Evolutionary conservation across 176 grass and related monocot genomes (phyloP), one percentile per base, ranked within the genome.

Genomic region (Oryza rufipogon): DNA sequence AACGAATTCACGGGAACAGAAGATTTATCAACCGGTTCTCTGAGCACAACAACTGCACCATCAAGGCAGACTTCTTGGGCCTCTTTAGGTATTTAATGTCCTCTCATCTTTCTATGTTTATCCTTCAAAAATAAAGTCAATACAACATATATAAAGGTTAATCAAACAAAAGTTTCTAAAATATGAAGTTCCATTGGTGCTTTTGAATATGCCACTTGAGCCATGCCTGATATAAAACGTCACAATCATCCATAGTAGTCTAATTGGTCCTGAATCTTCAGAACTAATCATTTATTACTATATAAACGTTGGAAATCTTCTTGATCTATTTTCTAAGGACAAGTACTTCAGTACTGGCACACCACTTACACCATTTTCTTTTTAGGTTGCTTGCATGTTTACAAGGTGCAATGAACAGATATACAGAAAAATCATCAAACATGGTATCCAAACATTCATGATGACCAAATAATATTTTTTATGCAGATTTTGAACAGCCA

Each of bases 401-500:
- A 20, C 80, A 69, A 68, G 38, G 12, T 68, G 47, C 19, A 48
- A 34, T 76, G 3, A 33, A 68, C 61, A 67, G 12, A 7, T 6
- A 7, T n/a, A 58, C n/a, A n/a, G 36, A 38, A 7, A 51, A 54
- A 68, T 12, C 51, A 54, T 84, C 30, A 28, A 20, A 46, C 13
- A 42, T 12, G n/a, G 7, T 9, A 84, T 84, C 19, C 58, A 74
- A 74, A 26, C 23, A 30, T 74, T 47, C 58, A n/a, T 52, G 45
- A 19, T 88, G 23, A 73, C 17, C 38, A 45, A 45, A 3, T 1
- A 46, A 46, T 44, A 9, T 39, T 61, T 30, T 30, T 42, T 42
- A 42, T 71, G 83, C 89, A 98, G 96, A 98, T 88, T 98, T 96
- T 34, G 96, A 98, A 84, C 95, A 89, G 11, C 87, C 91, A 16